These are phyloP conservation scores for Heterobasidion occidentale DNA, from an alignment of 1,284 basidiomycete species.

Conservation along the genomic window DNA sequence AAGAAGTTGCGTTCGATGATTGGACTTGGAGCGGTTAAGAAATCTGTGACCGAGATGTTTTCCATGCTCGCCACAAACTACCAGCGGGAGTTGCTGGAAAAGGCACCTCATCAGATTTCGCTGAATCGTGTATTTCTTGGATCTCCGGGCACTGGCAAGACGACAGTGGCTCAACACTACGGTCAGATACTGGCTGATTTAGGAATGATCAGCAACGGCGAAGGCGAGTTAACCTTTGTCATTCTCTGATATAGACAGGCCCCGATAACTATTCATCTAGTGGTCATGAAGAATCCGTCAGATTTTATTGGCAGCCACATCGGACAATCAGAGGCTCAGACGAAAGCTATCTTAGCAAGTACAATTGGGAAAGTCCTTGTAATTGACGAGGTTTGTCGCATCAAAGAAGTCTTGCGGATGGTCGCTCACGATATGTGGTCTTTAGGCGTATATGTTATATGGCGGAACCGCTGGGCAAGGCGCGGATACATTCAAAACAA, in stretches of 20 bases:
- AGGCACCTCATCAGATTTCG: slow-evolving; percentile 41
- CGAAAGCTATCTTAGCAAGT: slow-evolving; percentile 48
- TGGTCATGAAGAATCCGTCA: slow-evolving; percentile 56
- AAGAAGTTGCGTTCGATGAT: slow-evolving; percentile 42
- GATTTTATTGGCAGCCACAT: slow-evolving; percentile 50
- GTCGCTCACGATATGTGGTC: not conserved
- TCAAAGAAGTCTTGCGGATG: not conserved
- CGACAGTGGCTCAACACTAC: slow-evolving; percentile 57
- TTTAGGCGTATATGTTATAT: slow-evolving; percentile 61
- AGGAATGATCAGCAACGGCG: slow-evolving; percentile 54
- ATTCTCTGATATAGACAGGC: not conserved
- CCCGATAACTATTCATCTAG: slow-evolving; percentile 23
- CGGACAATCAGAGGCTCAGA: slow-evolving; percentile 55
- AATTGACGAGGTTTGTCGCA: slow-evolving; percentile 49
- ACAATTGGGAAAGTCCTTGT: slow-evolving; percentile 57
- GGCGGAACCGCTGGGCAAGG: slow-evolving; percentile 22
- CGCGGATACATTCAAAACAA: slow-evolving; percentile 46
- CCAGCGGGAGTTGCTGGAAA: slow-evolving; percentile 46
- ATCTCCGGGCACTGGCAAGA: slow-evolving; percentile 62
- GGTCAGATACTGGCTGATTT: slow-evolving; percentile 53
- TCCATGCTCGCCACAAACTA: slow-evolving; percentile 45
- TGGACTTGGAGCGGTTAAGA: slow-evolving; percentile 50
- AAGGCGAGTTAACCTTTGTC: slow-evolving; percentile 35
- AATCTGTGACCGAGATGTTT: slow-evolving; percentile 41
- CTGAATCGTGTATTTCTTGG: slow-evolving; percentile 59